A percentile compares a stretch with the other conserved stretches of the same genome.
Evolutionary conservation across 805 yeast genomes (phyloP).

Genomic region (Candida sonorensis): DNA sequence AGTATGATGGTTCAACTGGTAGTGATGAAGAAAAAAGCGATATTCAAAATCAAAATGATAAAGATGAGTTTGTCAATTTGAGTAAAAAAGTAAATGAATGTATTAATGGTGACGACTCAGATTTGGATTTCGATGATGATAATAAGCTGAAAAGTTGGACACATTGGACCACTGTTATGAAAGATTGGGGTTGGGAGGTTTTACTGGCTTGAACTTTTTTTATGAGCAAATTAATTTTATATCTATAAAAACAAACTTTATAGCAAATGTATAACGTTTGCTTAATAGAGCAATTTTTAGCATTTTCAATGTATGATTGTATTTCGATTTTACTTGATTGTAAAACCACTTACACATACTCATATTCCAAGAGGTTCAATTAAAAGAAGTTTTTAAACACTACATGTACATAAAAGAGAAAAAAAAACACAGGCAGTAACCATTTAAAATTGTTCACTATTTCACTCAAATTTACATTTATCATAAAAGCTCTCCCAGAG

Average conservation of each 20-base stretch:
- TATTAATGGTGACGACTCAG: slow-evolving; percentile 36
- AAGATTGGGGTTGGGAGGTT: slow-evolving; percentile 75
- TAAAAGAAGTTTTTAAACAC: too few species aligned
- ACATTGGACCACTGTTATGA: slow-evolving; percentile 67
- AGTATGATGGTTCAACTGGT: slow-evolving; percentile 6
- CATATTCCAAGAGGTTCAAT: too few species aligned
- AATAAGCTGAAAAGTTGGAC: slow-evolving; percentile 41
- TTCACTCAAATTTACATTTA: slow-evolving; percentile 26
- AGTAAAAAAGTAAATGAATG: slow-evolving; percentile 23
- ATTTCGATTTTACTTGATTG: too few species aligned
- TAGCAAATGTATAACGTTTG: too few species aligned
- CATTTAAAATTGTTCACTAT: too few species aligned
- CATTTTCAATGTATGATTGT: too few species aligned
- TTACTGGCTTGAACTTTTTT: slow-evolving; percentile 49
- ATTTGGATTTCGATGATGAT: slow-evolving; percentile 24
- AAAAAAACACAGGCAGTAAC: too few species aligned
- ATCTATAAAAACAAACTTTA: too few species aligned
- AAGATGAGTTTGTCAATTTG: slow-evolving; percentile 17
- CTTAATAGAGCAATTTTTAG: too few species aligned
- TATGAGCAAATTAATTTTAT: too few species aligned
- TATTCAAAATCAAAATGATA: slow-evolving; percentile 9
- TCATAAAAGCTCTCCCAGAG: slow-evolving; percentile 87
- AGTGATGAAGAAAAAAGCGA: slow-evolving; percentile 5
- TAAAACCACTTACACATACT: too few species aligned
- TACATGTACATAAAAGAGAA: too few species aligned